phyloP scores from a whole-genome alignment of 768 basidiomycete species.

The Podaxis rugospora region DNA sequence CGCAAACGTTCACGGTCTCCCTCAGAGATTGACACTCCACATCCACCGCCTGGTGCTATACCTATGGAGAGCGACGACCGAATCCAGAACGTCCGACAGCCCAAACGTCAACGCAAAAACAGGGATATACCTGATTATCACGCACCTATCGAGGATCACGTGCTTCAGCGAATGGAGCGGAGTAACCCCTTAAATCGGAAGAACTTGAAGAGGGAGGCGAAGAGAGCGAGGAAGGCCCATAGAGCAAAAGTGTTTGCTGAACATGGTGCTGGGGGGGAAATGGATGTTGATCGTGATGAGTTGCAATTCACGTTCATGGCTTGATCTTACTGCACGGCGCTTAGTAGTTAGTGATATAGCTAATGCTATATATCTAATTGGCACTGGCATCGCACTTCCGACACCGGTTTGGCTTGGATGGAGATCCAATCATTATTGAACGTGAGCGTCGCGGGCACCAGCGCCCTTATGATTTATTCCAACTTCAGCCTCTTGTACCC shows the following conservation, averaged over 20 bases:
- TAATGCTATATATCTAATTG: background rate
- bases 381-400: background rate
- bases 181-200: constrained; percentile 59
- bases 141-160: constrained; percentile 41
- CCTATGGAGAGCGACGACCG: constrained; percentile 15
- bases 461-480: too few species aligned
- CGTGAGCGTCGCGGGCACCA: background rate
- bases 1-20: constrained; percentile 37
- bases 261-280: constrained; percentile 22
- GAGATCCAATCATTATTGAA: background rate
- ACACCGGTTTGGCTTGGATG: background rate
- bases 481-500: too few species aligned
- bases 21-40: constrained; percentile 18
- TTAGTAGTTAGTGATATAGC: background rate
- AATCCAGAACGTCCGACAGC: constrained; percentile 32
- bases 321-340: constrained; percentile 10
- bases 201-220: constrained; percentile 60
- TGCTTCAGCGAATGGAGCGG: constrained; percentile 39
- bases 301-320: constrained; percentile 47
- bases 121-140: constrained; percentile 54
- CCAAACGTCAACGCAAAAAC: constrained; percentile 58
- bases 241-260: constrained; percentile 17
- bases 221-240: constrained; percentile 53
- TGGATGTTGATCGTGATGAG: constrained; percentile 46
- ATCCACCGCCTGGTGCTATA: constrained; percentile 2